Evolutionary conservation across 192 early-diverging fungal species (phyloP), one percentile per base, ranked within the genome.

Genomic region (Backusella liffmaniae): DNA sequence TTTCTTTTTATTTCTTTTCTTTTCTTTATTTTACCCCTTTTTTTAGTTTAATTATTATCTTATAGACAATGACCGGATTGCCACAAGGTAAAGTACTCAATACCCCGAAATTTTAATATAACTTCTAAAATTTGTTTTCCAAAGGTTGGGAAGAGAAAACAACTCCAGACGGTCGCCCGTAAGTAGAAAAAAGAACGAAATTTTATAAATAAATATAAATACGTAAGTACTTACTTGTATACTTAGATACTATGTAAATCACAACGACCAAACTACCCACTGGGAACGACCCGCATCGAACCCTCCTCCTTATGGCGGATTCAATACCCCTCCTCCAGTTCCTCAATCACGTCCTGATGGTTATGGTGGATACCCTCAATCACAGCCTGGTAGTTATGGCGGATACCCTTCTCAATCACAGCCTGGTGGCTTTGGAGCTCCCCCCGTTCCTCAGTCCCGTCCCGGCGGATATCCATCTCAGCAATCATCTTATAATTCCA

Each of bases 171-270:
- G 77, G 77, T 53, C 67, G 73, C 69, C 65, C 66, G 77, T 78
- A 59, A 39, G 77, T 59, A 32, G 23, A 35, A 18, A 42, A 16
- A 44, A 4, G 42, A 41, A 15, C 1, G 12, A 2, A 8, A 1
- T 15, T 29, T 0, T 10, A 67, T 67, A 35, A 3, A 66, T 32
- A 42, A 29, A 36, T 9, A 35, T n/a, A 21, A 34, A 51, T 9
- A 67, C 51, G n/a, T 66, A 18, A 67, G 5, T 13, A 13, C 56
- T 62, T 62, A 29, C 9, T 13, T 62, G n/a, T 29, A 62, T 62
- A 62, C 9, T 13, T 74, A 78, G 77, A 35, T 81, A 77, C 35
- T 81, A 73, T 39, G 77, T 81, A 32, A 67, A 81, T 18, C 80
- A 77, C 18, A 76, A 74, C 6, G 73, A 67, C 26, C 66, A 71